Conservation (phyloP, 2,329 filamentous ascomycete species). For the Claviceps cyperi region DNA sequence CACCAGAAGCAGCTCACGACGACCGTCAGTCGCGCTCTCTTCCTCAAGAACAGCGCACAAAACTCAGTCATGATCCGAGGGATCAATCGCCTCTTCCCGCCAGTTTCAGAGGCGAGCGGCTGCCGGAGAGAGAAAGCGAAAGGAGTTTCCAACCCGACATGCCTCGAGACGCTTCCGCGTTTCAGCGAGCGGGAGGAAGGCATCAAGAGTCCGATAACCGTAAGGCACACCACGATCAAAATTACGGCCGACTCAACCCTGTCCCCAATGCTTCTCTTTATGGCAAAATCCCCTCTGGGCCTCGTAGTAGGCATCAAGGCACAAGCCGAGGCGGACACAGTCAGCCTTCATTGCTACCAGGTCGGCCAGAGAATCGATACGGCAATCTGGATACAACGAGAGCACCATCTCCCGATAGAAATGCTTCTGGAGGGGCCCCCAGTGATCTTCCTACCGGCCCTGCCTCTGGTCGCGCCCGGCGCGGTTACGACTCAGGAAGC, state of each 20-base stretch:
- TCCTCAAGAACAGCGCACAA: conserved; percentile 17
- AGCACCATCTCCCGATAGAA: conserved; percentile 32
- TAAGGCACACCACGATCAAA: conserved; percentile 41
- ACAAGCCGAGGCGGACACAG: conserved; percentile 23
- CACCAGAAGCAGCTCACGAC: conserved; percentile 30
- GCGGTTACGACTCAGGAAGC: conserved; percentile 25
- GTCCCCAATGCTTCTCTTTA: conserved; percentile 24
- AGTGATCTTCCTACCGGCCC: conserved; percentile 41
- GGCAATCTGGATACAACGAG: conserved; percentile 25
- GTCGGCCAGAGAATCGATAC: conserved; percentile 24
- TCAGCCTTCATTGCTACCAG: conserved; percentile 17
- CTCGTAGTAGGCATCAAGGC: conserved; percentile 35
- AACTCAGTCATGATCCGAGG: conserved; percentile 16
- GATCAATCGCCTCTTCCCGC: conserved; percentile 18
- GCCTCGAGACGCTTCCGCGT: conserved; percentile 22
- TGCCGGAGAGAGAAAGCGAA: conserved; percentile 25
- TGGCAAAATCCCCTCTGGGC: conserved; percentile 36
- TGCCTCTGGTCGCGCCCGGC: conserved; percentile 32
- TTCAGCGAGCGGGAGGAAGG: conserved; percentile 22
- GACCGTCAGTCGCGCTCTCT: conserved; percentile 32
- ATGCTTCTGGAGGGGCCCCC: conserved; percentile 16
- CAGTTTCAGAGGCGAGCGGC: conserved; percentile 19
- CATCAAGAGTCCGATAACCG: conserved; percentile 35
- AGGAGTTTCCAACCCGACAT: conserved; percentile 19
- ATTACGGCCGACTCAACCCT: conserved; percentile 46